Evolutionary conservation across 2,329 filamentous ascomycete species (phyloP).

Genomic region (Trichoderma sp.): DNA sequence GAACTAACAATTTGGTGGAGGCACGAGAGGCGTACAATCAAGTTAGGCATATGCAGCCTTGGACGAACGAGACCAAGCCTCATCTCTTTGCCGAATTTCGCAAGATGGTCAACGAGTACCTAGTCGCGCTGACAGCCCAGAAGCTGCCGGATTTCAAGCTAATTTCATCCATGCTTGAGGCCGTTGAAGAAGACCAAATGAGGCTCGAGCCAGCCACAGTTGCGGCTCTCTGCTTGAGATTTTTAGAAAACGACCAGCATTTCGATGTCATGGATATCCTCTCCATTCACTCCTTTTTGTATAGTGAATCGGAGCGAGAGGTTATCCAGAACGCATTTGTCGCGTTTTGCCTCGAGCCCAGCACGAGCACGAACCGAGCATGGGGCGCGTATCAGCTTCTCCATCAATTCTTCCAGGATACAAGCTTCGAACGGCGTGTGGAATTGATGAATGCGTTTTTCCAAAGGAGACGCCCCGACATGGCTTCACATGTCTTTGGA

Average conservation of each 20-base stretch:
- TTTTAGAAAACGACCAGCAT: constrained; percentile 72
- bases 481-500: constrained; percentile 82
- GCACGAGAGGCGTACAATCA: constrained; percentile 63
- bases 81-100: constrained; percentile 53
- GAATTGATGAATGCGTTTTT: constrained; percentile 82
- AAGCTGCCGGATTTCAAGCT: constrained; percentile 63
- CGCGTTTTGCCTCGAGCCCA: constrained; percentile 62
- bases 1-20: constrained; percentile 67
- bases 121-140: constrained; percentile 63
- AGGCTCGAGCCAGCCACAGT: constrained; percentile 73
- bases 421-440: constrained; percentile 62
- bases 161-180: constrained; percentile 69
- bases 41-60: constrained; percentile 33
- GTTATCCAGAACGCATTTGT: constrained; percentile 65
- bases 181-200: constrained; percentile 67
- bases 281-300: constrained; percentile 69
- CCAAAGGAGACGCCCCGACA: constrained; percentile 70
- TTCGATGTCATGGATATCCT: constrained; percentile 80
- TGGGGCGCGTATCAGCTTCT: constrained; percentile 67
- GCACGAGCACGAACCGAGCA: constrained; percentile 59
- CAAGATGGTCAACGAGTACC: constrained; percentile 65
- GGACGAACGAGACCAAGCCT: constrained; percentile 42
- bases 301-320: constrained; percentile 66
- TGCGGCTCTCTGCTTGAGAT: constrained; percentile 66
- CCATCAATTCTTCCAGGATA: constrained; percentile 63